These are phyloP conservation scores for Discostella stelligeroides DNA, from an alignment of 108 stramenopile genomes.

Conservation along the genomic window DNA sequence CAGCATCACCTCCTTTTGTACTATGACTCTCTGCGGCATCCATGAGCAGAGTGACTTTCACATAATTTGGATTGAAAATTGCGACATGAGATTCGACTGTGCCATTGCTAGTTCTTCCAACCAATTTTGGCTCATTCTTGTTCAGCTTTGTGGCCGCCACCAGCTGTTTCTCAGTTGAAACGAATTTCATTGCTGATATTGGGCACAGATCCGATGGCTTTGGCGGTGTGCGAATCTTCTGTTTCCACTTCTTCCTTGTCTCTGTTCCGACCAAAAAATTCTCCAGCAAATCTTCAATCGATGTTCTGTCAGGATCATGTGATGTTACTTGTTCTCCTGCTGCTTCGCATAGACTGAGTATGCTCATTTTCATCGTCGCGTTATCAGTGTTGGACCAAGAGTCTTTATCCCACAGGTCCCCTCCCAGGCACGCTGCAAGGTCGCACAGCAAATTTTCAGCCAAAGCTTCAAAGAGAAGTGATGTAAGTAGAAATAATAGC, in stretches of 20 bases:
- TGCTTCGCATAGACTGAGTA: slow-evolving; percentile 16
- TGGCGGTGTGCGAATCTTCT: slow-evolving; percentile 11
- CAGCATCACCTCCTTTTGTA: background rate
- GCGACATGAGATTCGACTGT: background rate
- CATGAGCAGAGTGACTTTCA: slow-evolving; percentile 2
- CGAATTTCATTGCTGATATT: slow-evolving; percentile 10
- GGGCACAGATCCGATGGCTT: slow-evolving; percentile 12
- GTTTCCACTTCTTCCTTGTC: slow-evolving; percentile 22
- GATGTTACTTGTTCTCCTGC: slow-evolving; percentile 5
- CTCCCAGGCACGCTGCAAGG: slow-evolving; percentile 13
- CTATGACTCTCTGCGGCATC: slow-evolving; percentile 1
- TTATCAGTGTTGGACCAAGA: slow-evolving; percentile 10
- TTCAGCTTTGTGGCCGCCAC: background rate
- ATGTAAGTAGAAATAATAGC: slow-evolving; percentile 1
- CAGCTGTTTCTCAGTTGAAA: slow-evolving; percentile 6
- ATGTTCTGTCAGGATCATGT: background rate
- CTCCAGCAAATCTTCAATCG: background rate
- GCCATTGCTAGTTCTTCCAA: background rate
- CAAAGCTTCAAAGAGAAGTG: slow-evolving; percentile 15
- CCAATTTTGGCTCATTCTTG: background rate
- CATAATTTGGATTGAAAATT: slow-evolving; percentile 1
- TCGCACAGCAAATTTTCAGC: slow-evolving; percentile 17
- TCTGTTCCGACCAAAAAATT: slow-evolving; percentile 3
- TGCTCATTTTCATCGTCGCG: slow-evolving; percentile 9
- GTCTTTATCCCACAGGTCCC: background rate